A percentile compares a stretch with the other conserved stretches of the same genome.
phyloP scores from a whole-genome alignment of 2,329 filamentous ascomycete genomes.

The Acrodontium crateriforme region DNA sequence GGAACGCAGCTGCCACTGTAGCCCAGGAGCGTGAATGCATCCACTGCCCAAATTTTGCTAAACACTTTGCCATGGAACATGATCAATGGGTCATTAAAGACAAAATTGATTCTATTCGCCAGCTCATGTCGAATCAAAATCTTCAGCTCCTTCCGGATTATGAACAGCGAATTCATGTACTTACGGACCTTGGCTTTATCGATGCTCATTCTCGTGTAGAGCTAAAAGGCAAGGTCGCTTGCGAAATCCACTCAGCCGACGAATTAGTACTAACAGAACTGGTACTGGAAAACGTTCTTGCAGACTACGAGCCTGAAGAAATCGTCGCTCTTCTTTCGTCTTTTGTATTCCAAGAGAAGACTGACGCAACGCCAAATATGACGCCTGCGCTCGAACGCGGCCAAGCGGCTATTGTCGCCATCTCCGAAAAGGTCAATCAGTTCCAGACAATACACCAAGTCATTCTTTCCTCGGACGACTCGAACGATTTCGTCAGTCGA shows the following conservation, averaged over 20 bases:
- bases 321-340: slow-evolving; percentile 87
- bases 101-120: slow-evolving; percentile 75
- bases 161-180: slow-evolving; percentile 80
- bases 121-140: slow-evolving; percentile 89
- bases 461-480: slow-evolving; percentile 76
- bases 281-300: slow-evolving; percentile 90
- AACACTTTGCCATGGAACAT: slow-evolving; percentile 93
- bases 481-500: slow-evolving; percentile 77
- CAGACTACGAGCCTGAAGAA: slow-evolving; percentile 88
- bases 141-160: slow-evolving; percentile 92
- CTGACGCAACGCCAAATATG: slow-evolving; percentile 63
- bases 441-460: slow-evolving; percentile 86
- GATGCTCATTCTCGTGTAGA: slow-evolving; percentile 78
- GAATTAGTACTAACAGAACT: slow-evolving; percentile 93
- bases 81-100: slow-evolving; percentile 95
- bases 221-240: slow-evolving; percentile 95
- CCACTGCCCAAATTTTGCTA: slow-evolving; percentile 64
- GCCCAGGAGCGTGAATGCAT: slow-evolving; percentile 54
- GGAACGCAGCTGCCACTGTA: slow-evolving; percentile 47
- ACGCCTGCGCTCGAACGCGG: slow-evolving; percentile 72
- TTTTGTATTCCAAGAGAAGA: slow-evolving; percentile 98
- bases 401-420: slow-evolving; percentile 71
- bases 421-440: slow-evolving; percentile 83
- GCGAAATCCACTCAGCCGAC: slow-evolving; percentile 93
- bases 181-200: slow-evolving; percentile 85